Base-by-base conservation (phyloP, 768 basidiomycete species). In the Naganishia antarctica region DNA sequence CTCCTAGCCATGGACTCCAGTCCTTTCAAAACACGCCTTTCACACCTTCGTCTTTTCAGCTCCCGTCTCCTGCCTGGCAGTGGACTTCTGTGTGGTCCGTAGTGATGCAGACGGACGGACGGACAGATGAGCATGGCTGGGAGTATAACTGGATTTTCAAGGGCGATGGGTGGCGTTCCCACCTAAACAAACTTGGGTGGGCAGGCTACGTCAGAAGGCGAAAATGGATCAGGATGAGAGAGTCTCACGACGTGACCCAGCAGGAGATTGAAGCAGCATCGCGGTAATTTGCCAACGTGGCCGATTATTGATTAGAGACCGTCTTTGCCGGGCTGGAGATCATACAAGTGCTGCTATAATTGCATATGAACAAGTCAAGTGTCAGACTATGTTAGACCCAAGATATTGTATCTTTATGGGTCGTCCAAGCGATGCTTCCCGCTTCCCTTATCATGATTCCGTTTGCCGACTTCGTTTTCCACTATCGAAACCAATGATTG, bases 91-190 rank as follows among this genome's bases (percentile, higher is more conserved):
- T 53, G 16, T 67, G 66, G 66, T 25, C 57, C 3, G 41, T 67
- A 7, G 53, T 63, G 40, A 67, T 67, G 61, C 50, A 60, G 13
- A 61, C 62, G 47, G 66, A 67, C 23, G 66, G 66, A 6, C 28
- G 23, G 5, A 67, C 66, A 9, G 66, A 67, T 32, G 66, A 67
- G 41, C 61, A 61, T 13, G 66, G 66, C 7, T 67, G 66, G 66
- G 66, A 67, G 32, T 67, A 67, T 41, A 67, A 67, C 28, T 67
- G 62, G 46, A 34, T 62, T 5, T 67, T 67, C 34, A 61, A 46
- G 15, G 60, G 43, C 29, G 31, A 28, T 0, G 66, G 66, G 2
- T 67, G 66, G 66, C 45, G 46, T 16, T 31, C 59, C 12, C 26
- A 43, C 9, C 44, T 67, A 5, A 41, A 26, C 18, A 21, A 34